Conservation (phyloP, 768 basidiomycete species). For the Tulasnella sp. region DNA sequence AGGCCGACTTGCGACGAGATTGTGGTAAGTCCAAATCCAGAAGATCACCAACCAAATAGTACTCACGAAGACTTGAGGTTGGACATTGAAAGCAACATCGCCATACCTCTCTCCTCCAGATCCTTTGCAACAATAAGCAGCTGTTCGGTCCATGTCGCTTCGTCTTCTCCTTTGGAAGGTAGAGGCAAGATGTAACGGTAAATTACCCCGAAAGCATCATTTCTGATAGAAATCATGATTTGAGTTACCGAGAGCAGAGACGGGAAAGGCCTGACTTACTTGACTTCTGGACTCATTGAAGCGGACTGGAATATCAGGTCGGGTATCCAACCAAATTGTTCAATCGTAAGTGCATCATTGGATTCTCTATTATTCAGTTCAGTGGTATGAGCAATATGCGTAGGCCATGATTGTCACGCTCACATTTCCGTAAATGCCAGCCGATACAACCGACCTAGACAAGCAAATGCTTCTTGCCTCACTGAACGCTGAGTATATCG, state of each 20-base stretch:
- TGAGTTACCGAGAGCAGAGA: neutral
- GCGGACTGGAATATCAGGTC: slow-evolving; percentile 49
- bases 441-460: slow-evolving; percentile 63
- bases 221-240: slow-evolving; percentile 26
- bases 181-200: slow-evolving; percentile 73
- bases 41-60: neutral
- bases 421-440: slow-evolving; percentile 85
- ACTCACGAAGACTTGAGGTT: slow-evolving; percentile 52
- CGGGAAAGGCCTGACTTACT: slow-evolving; percentile 29
- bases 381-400: neutral
- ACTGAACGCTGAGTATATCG: slow-evolving; percentile 28
- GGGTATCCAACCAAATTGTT: slow-evolving; percentile 91
- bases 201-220: slow-evolving; percentile 51
- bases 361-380: slow-evolving; percentile 46
- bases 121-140: slow-evolving; percentile 58
- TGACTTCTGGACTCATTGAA: slow-evolving; percentile 41
- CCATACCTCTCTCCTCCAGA: slow-evolving; percentile 46
- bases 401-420: slow-evolving; percentile 25
- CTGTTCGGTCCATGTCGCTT: slow-evolving; percentile 73
- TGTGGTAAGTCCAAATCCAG: neutral
- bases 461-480: slow-evolving; percentile 53
- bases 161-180: slow-evolving; percentile 49
- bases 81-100: slow-evolving; percentile 45
- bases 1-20: slow-evolving; percentile 39
- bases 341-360: slow-evolving; percentile 53